These are phyloP conservation scores for Stachybotrys elegans DNA, from an alignment of 2,329 filamentous ascomycete species.

Conservation along the genomic window DNA sequence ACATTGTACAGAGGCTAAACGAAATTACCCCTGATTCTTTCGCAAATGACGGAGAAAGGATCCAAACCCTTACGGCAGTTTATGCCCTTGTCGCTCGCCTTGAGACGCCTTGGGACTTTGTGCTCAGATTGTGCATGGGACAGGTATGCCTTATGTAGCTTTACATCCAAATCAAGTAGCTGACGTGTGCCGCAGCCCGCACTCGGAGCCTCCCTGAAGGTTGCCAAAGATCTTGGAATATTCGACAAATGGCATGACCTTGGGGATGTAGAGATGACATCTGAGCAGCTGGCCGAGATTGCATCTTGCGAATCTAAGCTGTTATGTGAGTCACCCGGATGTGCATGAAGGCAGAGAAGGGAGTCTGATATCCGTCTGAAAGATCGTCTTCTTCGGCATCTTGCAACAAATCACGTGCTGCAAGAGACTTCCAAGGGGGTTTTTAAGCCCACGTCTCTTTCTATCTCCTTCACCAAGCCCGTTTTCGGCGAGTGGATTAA, in stretches of 20 bases:
- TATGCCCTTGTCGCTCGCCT: neutral
- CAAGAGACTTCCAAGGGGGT: neutral
- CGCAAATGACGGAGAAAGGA: neutral
- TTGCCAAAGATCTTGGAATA: neutral
- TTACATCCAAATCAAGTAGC: neutral
- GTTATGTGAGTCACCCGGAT: neutral
- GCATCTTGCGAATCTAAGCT: neutral
- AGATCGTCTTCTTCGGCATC: neutral
- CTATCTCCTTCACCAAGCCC: neutral
- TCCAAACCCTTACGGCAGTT: neutral
- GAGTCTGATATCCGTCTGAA: neutral
- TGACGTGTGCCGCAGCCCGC: neutral
- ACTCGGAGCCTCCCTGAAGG: neutral
- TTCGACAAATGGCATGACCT: neutral
- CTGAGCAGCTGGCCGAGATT: neutral
- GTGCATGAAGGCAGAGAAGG: neutral
- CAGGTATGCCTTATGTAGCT: neutral
- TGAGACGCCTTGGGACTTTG: neutral
- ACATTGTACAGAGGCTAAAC: neutral
- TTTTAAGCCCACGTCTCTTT: neutral
- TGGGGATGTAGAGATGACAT: neutral
- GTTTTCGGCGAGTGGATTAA: neutral
- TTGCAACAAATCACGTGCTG: neutral
- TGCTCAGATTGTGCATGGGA: neutral
- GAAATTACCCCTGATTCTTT: neutral